Base-by-base conservation (phyloP, 176 grass and related monocot genomes). In the Lolium multiflorum region DNA sequence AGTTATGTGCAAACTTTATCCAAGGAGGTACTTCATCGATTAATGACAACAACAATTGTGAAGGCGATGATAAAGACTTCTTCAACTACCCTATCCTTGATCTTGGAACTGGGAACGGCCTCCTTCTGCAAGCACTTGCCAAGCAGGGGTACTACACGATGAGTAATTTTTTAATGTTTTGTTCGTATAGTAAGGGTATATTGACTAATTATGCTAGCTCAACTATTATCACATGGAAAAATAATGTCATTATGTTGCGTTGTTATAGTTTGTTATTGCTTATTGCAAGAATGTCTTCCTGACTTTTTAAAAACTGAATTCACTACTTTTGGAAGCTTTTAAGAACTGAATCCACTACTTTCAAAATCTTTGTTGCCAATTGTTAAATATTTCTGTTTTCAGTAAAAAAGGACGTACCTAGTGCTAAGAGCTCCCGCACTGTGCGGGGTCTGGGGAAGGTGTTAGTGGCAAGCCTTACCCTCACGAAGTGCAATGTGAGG, bases 91-190 rank as follows among this genome's bases (percentile, higher is more conserved):
- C 82, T 50, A 92, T 99, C 17, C 92, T 99, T 8, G 97, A 99
- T 82, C 46, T 99, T 85, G 97, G 97, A 83, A 96, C 97, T 77
- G 97, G 97, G 46, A 99, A 99, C 2, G 94, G 97, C 39, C 90
- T 96, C 65, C 90, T 99, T 86, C 79, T 99, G 71, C 97, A 99
- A 83, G 80, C 92, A 31, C 82, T 99, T 71, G 94, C 94, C 48
- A 99, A 94, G 72, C 90, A 91, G 39, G 97, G 97, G 97, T 99
- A 96, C 67, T 64, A 68, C 15, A 9, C 4, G 73, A 79, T 74
- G 11, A 31, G 51, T 80, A 60, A 56, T 64, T 59, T 74, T 82
- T 69, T 70, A 62, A 21, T 78, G 6, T 68, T 85, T 77, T 88
- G n/a, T 58, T 74, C 3, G 51, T 28, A 31, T 0, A 67, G 28